These are phyloP conservation scores for Ustilago bromivora DNA, from an alignment of 1,284 basidiomycete species.

Conservation along the genomic window DNA sequence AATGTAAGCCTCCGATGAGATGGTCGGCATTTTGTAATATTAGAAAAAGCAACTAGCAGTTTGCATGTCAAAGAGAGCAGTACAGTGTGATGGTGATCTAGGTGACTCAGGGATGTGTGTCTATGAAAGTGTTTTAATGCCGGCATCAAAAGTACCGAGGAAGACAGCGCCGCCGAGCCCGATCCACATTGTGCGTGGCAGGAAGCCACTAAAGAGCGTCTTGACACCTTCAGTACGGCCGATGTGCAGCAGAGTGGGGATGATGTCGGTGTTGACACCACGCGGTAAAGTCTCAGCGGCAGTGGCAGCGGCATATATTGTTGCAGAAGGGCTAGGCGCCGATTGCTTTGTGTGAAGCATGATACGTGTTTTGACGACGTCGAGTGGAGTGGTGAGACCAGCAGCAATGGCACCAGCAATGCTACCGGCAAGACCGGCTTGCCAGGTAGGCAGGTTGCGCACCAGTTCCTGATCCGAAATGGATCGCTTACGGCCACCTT, in stretches of 20 bases:
- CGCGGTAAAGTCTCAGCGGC: conserved; percentile 17
- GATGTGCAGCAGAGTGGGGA: conserved; percentile 73
- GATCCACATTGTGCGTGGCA: conserved; percentile 95
- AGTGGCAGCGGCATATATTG: not conserved
- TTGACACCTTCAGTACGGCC: conserved; percentile 79
- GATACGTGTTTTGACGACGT: conserved; percentile 95
- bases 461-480: conserved; percentile 45
- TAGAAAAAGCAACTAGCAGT: not conserved
- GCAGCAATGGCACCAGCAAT: conserved; percentile 91
- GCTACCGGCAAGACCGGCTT: conserved; percentile 91
- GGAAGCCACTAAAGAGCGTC: conserved; percentile 86
- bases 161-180: conserved; percentile 96
- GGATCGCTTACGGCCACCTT: not conserved
- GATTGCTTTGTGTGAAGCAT: conserved; percentile 80
- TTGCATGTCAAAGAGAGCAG: not conserved
- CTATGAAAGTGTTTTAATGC: conserved; percentile 51
- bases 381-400: conserved; percentile 90
- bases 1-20: conserved; percentile 40
- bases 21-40: not conserved
- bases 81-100: not conserved
- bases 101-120: not conserved
- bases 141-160: conserved; percentile 86
- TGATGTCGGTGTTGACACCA: conserved; percentile 61
- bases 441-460: conserved; percentile 76
- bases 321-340: conserved; percentile 1